Conservation (phyloP, 78 protist species). For the Dictyostelium discoideum region DNA sequence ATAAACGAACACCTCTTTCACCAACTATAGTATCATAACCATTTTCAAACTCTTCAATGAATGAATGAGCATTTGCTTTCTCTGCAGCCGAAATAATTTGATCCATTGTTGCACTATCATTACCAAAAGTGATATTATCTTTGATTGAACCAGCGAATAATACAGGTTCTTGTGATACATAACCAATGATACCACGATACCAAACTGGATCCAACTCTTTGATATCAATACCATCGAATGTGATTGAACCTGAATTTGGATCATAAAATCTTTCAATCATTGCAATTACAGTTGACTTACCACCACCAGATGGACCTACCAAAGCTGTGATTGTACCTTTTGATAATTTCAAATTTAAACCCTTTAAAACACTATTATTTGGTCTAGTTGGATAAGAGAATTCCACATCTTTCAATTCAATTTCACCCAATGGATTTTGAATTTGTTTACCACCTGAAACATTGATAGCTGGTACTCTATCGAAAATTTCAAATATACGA, state of each 20-base stretch:
- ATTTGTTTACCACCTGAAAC: constrained; percentile 41
- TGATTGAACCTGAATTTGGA: constrained; percentile 83
- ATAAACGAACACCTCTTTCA: constrained; percentile 89
- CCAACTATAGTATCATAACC: constrained; percentile 89
- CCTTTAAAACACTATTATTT: neutral
- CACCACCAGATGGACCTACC: constrained; percentile 95
- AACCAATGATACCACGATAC: constrained; percentile 75
- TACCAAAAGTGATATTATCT: constrained; percentile 92
- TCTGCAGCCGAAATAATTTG: constrained; percentile 84
- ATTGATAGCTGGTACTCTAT: constrained; percentile 78
- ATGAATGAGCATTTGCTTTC: constrained; percentile 94
- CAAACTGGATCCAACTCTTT: constrained; percentile 63
- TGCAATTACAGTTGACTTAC: constrained; percentile 88
- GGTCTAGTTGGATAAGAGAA: constrained; percentile 89
- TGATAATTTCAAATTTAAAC: constrained; percentile 29
- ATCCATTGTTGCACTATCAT: constrained; percentile 47
- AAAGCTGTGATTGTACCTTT: constrained; percentile 90
- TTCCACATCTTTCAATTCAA: constrained; percentile 85
- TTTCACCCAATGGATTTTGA: constrained; percentile 62
- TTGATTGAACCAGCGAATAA: constrained; percentile 90
- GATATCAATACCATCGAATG: constrained; percentile 87
- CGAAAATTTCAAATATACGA: constrained; percentile 92
- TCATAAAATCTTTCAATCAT: constrained; percentile 90
- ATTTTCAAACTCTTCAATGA: constrained; percentile 83
- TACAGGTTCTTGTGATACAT: constrained; percentile 91